Evolutionary conservation across 1,284 basidiomycete genomes (phyloP), one percentile per base, ranked within the genome.

Genomic region (Cutaneotrichosporon sp.): DNA sequence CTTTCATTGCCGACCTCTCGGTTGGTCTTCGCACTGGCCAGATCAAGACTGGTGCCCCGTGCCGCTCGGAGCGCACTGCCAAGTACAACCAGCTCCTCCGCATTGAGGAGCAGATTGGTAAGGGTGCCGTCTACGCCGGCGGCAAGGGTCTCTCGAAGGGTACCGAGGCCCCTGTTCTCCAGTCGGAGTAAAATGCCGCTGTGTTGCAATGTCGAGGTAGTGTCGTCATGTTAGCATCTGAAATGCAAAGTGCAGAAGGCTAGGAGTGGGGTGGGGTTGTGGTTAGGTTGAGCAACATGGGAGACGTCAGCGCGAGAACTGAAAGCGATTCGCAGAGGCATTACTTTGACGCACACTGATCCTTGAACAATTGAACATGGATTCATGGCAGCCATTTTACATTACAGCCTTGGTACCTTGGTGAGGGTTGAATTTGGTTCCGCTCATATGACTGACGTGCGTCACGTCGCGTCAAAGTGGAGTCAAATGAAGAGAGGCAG

Each of bases 1-100:
- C 92, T 65, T 88, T 96, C 82, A 99, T 99, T 77, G 92, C 97
- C 71, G 96, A 99, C 84, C 89, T 99, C 71, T 89, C 89, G 69
- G 94, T 99, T 72, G 97, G 90, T 65, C 92, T 98, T 73, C 91
- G 91, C 70, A 82, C 81, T 60, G 80, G 78, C 38, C 50, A 60
- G 60, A 53, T 53, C 51, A 53, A 53, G 66, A 67, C 63, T 18
- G 56, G 63, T 47, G 64, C 58, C 13, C 55, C 62, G 30, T 51
- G 31, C 62, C 58, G 55, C 31, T 62, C 47, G n/a, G 65, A 67
- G 58, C 64, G 63, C 31, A 52, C 47, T 51, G 58, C 64, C 73
- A 75, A 79, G 70, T 83, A 94, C 86, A 94, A 94, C 80, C 85
- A 88, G 67, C 84, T 95, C 58, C 86, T 95, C 79, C 90, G 91